A percentile compares a stretch with the other conserved stretches of the same genome.
These are phyloP conservation scores for Hypoxylon sp. DNA, from an alignment of 2,329 filamentous ascomycete genomes.

Conservation along the genomic window DNA sequence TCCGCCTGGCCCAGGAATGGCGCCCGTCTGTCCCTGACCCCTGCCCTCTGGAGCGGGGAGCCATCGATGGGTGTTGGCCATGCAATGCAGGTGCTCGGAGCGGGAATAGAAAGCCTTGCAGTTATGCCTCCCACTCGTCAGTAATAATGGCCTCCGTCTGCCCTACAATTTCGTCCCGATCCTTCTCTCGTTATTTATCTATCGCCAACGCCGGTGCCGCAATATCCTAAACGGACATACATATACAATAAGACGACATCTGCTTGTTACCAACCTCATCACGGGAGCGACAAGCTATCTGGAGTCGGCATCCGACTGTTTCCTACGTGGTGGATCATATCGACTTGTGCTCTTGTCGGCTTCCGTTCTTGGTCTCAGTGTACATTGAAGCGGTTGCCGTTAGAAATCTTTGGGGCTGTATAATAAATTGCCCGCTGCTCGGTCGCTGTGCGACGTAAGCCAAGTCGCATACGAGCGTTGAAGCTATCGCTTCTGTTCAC, in stretches of 20 bases:
- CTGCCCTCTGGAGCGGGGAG: conserved; percentile 44
- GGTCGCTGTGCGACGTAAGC: conserved; percentile 30
- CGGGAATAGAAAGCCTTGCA: conserved; percentile 14
- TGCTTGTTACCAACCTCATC: neutral
- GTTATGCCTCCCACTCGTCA: conserved; percentile 27
- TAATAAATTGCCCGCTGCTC: neutral
- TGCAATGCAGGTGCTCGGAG: conserved; percentile 42
- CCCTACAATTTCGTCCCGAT: conserved; percentile 28
- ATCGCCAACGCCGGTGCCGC: conserved; percentile 2
- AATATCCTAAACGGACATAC: conserved; percentile 1
- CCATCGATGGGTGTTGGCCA: conserved; percentile 43
- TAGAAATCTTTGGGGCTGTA: neutral
- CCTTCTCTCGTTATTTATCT: conserved; percentile 9
- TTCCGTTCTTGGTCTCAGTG: neutral
- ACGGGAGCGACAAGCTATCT: neutral
- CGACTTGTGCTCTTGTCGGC: neutral
- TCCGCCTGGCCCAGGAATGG: conserved; percentile 46
- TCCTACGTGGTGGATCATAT: neutral
- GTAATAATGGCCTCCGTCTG: conserved; percentile 40
- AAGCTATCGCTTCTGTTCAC: neutral
- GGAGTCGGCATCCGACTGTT: neutral
- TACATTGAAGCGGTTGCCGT: neutral
- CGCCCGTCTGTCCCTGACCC: conserved; percentile 46
- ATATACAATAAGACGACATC: conserved; percentile 10
- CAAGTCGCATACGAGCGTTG: neutral